phyloP scores from a whole-genome alignment of 2,329 filamentous ascomycete species.

The Arthrinium puccinioides region DNA sequence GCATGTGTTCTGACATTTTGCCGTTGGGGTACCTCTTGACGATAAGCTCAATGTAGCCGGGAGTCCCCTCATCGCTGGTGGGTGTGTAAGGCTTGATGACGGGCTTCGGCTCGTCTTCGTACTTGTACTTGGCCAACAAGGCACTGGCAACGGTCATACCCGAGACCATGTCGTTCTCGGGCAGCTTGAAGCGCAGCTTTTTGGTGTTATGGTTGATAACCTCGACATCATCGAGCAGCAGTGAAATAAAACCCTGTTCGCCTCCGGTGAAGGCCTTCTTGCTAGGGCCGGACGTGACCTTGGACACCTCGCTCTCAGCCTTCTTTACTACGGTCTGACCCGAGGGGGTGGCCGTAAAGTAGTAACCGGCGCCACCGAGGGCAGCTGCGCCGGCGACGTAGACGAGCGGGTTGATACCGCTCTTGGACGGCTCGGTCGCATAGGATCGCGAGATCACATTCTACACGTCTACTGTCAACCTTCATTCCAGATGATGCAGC shows the following conservation, averaged over 20 bases:
- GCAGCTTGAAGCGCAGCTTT: slow-evolving; percentile 80
- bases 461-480: slow-evolving; percentile 13
- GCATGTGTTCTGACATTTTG: slow-evolving; percentile 85
- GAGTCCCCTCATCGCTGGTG: slow-evolving; percentile 71
- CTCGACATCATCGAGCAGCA: slow-evolving; percentile 74
- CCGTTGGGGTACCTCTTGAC: slow-evolving; percentile 89
- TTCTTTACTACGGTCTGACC: slow-evolving; percentile 39
- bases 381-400: slow-evolving; percentile 53
- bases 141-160: slow-evolving; percentile 80
- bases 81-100: slow-evolving; percentile 91
- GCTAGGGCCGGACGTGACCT: slow-evolving; percentile 30
- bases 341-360: slow-evolving; percentile 45
- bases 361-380: slow-evolving; percentile 50
- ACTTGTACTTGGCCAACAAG: slow-evolving; percentile 86
- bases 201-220: slow-evolving; percentile 92
- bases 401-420: slow-evolving; percentile 51
- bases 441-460: slow-evolving; percentile 40
- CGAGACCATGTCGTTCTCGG: slow-evolving; percentile 75
- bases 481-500: slow-evolving; percentile 4
- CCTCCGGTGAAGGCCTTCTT: slow-evolving; percentile 65
- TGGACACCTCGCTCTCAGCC: slow-evolving; percentile 47
- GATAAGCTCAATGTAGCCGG: slow-evolving; percentile 77
- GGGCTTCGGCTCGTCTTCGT: slow-evolving; percentile 73
- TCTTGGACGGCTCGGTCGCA: slow-evolving; percentile 56
- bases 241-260: slow-evolving; percentile 80